phyloP scores from a whole-genome alignment of 2,329 filamentous ascomycete species.

The Raffaelea ambrosiae region DNA sequence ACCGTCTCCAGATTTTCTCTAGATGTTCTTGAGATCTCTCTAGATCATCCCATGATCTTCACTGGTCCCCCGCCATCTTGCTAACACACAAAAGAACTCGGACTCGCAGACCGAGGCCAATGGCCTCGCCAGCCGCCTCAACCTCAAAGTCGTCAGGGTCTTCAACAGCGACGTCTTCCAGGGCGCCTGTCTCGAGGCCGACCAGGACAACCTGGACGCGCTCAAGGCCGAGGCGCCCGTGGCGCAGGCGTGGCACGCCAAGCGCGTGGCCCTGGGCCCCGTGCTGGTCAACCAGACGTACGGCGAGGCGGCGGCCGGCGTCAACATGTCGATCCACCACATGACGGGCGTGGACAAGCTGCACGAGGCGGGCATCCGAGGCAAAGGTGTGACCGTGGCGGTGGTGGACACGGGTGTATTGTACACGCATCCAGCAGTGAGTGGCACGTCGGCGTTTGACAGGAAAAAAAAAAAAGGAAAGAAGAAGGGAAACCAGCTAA shows the following conservation, averaged over 20 bases:
- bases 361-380: constrained; percentile 11
- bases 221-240: constrained; percentile 4
- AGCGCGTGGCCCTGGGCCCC: constrained; percentile 1
- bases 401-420: constrained; percentile 11
- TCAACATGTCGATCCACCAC: constrained; percentile 10
- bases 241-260: constrained; percentile 5
- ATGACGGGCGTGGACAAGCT: constrained; percentile 13
- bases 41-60: not conserved
- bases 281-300: constrained; percentile 1
- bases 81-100: not conserved
- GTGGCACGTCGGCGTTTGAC: not conserved
- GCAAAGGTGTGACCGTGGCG: constrained; percentile 11
- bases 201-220: constrained; percentile 5
- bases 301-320: constrained; percentile 1
- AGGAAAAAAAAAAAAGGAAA: not conserved
- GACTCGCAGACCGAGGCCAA: constrained; percentile 1
- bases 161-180: no score
- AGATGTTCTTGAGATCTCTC: no score
- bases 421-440: constrained; percentile 11
- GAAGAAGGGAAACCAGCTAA: no score
- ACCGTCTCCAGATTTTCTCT: no score
- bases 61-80: not conserved
- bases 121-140: constrained; percentile 1
- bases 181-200: constrained; percentile 4
- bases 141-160: not conserved